phyloP scores from a whole-genome alignment of 1,139 yeast genomes.

The Pneumocystis canis region DNA sequence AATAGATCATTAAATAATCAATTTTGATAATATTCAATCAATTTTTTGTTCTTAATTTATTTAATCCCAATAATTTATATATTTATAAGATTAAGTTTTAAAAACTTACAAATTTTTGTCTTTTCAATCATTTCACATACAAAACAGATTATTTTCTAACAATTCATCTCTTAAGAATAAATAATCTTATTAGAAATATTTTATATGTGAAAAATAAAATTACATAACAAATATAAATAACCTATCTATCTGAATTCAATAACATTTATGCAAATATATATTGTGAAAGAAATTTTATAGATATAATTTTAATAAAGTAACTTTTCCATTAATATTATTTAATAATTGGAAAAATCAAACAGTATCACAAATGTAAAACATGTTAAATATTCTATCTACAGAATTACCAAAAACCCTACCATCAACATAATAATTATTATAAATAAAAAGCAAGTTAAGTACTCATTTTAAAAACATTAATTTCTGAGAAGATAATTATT shows the following conservation, averaged over 20 bases:
- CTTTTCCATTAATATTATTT: background rate
- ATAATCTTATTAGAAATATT: background rate
- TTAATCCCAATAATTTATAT: background rate
- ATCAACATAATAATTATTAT: background rate
- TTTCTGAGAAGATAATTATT: too few species aligned
- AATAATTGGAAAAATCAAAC: background rate
- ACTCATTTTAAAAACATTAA: background rate
- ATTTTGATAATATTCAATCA: background rate
- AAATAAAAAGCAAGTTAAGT: background rate
- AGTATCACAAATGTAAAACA: background rate
- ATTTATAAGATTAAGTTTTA: background rate
- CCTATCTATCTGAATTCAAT: background rate
- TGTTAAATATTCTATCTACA: background rate
- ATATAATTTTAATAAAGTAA: background rate
- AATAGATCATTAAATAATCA: conserved; percentile 30
- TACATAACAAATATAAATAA: too few species aligned
- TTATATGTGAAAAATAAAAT: too few species aligned
- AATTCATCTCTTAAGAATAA: background rate
- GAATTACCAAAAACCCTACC: conserved; percentile 8
- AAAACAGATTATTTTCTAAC: background rate
- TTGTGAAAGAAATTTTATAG: too few species aligned
- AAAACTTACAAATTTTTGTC: background rate
- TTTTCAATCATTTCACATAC: background rate
- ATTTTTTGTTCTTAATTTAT: too few species aligned
- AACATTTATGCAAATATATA: too few species aligned